phyloP scores from a whole-genome alignment of 2,329 filamentous ascomycete species.

The Hypoxylon sp. region DNA sequence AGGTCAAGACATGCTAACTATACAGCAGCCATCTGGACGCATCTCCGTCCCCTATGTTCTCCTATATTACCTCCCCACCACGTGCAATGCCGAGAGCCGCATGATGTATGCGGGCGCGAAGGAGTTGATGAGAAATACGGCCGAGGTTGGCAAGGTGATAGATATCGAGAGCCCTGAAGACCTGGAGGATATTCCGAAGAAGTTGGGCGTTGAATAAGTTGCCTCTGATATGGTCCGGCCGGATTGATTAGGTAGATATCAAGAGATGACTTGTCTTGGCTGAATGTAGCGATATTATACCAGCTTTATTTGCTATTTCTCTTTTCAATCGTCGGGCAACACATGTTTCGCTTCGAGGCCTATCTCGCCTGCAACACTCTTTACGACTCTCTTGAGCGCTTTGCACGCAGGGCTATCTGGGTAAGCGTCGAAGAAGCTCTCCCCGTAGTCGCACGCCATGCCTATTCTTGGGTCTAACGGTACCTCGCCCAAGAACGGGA shows the following conservation, averaged over 20 bases:
- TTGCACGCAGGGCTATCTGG: slow-evolving; percentile 92
- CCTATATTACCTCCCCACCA: slow-evolving; percentile 93
- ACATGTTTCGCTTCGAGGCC: slow-evolving; percentile 72
- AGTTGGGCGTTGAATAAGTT: slow-evolving; percentile 60
- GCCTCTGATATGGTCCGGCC: background rate
- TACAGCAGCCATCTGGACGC: slow-evolving; percentile 79
- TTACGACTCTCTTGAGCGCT: slow-evolving; percentile 86
- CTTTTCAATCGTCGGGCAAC: slow-evolving; percentile 59
- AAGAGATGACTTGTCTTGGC: background rate
- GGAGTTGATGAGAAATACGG: slow-evolving; percentile 93
- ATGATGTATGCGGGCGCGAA: slow-evolving; percentile 98
- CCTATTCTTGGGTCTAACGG: slow-evolving; percentile 94
- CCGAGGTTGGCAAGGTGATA: slow-evolving; percentile 88
- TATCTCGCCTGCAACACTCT: slow-evolving; percentile 75
- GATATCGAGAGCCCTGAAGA: slow-evolving; percentile 88
- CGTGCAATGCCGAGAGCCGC: slow-evolving; percentile 86
- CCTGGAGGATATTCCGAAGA: slow-evolving; percentile 82
- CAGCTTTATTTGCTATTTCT: slow-evolving; percentile 32
- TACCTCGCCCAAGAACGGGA: slow-evolving; percentile 90
- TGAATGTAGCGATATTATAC: slow-evolving; percentile 33
- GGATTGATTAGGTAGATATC: background rate
- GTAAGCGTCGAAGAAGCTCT: slow-evolving; percentile 96
- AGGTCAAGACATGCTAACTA: slow-evolving; percentile 20
- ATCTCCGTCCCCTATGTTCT: slow-evolving; percentile 93
- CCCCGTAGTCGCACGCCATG: slow-evolving; percentile 96